Base-by-base conservation (phyloP, 2,329 filamentous ascomycete genomes). In the Davidsoniella virescens region DNA sequence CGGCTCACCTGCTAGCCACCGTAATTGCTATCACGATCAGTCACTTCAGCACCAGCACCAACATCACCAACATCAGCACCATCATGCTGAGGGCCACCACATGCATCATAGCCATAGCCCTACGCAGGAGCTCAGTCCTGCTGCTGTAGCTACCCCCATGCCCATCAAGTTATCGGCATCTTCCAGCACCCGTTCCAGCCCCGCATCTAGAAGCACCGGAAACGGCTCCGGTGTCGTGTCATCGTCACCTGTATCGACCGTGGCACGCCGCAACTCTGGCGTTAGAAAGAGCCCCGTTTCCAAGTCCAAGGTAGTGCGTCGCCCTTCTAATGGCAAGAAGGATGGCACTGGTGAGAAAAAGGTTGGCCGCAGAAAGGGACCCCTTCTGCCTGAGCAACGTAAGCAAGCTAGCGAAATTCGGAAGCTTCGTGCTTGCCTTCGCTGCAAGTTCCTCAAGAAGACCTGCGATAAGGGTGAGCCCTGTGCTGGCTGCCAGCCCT, bases 361-460 rank as follows among this genome's bases (percentile, higher is more conserved):
- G 65, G 84, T 95, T 54, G 90, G 90, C 45, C 81, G 87, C 61
- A 79, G 90, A 67, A 85, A 85, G 64, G 90, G 90, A 36, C 90
- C 90, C 53, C 76, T 96, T 57, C 75, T 87, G 60, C 87, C 88
- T 9, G 90, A 96, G 65, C 90, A 95, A 70, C 78, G 90, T 58
- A 93, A 94, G 68, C 90, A 95, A 66, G 90, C 90, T 23, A 92
- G 88, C 60, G 90, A 96, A 67, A 96, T 96, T 63, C 80, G 90
- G 64, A 96, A 96, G 67, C 72, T 95, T 59, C 78, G 90, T 61
- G 90, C 90, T 44, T 96, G 90, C 65, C 71, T 96, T 59, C 82
- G 90, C 57, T 96, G 90, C 77, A 95, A 95, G 70, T 96, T 95
- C 71, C 73, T 96, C 64, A 96, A 96, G 76, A 96, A 96, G 76